Conservation (phyloP, 106 monocot genomes). For the Cymbidium sinense region DNA sequence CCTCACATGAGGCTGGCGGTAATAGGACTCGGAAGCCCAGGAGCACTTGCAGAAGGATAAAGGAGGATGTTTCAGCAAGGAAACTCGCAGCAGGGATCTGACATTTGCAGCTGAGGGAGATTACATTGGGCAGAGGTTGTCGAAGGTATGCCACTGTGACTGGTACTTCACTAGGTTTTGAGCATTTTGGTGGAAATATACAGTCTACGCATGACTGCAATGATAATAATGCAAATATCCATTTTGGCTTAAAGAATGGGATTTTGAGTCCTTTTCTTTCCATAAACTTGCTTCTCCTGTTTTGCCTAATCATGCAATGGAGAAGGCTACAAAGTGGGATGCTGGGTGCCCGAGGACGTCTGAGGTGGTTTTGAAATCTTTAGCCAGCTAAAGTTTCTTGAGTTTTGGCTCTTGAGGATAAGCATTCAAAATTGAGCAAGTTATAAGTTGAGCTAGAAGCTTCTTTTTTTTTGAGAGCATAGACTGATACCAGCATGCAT, state of each 20-base stretch:
- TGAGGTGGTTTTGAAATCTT: slow-evolving; percentile 27
- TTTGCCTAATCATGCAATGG: slow-evolving; percentile 42
- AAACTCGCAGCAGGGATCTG: slow-evolving; percentile 84
- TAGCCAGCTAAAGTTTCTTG: slow-evolving; percentile 47
- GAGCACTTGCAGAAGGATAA: background rate
- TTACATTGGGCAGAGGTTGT: background rate
- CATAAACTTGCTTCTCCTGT: slow-evolving; percentile 15
- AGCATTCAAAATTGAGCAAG: slow-evolving; percentile 49
- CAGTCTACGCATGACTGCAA: background rate
- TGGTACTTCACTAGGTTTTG: background rate
- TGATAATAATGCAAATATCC: background rate
- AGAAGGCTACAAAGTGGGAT: slow-evolving; percentile 95
- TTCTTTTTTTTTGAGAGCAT: slow-evolving; percentile 31
- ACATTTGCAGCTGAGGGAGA: slow-evolving; percentile 19
- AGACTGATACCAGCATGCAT: slow-evolving; percentile 2
- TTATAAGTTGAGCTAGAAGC: slow-evolving; percentile 56
- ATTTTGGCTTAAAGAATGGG: slow-evolving; percentile 1
- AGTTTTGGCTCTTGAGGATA: slow-evolving; percentile 74
- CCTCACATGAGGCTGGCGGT: background rate
- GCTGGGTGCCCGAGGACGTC: slow-evolving; percentile 42
- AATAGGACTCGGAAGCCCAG: background rate
- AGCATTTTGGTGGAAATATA: background rate
- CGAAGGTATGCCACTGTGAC: background rate
- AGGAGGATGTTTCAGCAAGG: slow-evolving; percentile 44
- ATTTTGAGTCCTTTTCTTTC: background rate